Conservation (phyloP, 305 asterid genomes). For the Fraxinus nigra region DNA sequence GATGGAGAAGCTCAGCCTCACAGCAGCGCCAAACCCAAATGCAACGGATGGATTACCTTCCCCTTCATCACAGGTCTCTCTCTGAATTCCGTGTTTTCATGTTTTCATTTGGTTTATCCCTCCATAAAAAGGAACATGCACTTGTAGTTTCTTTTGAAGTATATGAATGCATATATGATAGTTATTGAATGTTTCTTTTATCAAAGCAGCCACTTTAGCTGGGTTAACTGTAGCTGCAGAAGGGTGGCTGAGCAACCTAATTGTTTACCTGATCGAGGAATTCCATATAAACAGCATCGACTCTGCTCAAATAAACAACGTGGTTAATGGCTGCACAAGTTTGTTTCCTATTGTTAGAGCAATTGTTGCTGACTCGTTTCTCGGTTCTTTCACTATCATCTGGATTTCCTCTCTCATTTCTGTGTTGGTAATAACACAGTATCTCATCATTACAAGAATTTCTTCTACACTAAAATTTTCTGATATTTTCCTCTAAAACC, state of each 20-base stretch:
- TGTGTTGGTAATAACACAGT: slow-evolving; percentile 22
- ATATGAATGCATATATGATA: background rate
- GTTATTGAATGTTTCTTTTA: background rate
- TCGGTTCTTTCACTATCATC: slow-evolving; percentile 46
- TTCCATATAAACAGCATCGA: slow-evolving; percentile 42
- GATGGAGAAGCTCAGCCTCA: slow-evolving; percentile 27
- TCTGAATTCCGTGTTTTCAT: background rate
- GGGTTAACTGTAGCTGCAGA: slow-evolving; percentile 38
- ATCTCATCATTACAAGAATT: background rate
- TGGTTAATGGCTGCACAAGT: slow-evolving; percentile 34
- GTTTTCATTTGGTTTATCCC: background rate
- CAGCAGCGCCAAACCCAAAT: slow-evolving; percentile 8
- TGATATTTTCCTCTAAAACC: background rate
- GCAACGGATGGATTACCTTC: slow-evolving; percentile 64
- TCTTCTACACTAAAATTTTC: background rate
- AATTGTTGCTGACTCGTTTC: slow-evolving; percentile 44
- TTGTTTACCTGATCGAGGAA: slow-evolving; percentile 38
- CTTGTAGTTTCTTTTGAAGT: background rate
- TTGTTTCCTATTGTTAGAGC: slow-evolving; percentile 49
- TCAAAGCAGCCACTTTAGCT: slow-evolving; percentile 33
- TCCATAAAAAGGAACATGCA: background rate
- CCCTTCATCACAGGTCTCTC: slow-evolving; percentile 55
- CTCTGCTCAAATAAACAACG: slow-evolving; percentile 41
- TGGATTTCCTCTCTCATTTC: slow-evolving; percentile 45
- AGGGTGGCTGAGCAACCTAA: slow-evolving; percentile 45